Evolutionary conservation across 129 eudicot genomes (phyloP), one percentile per base, ranked within the genome.

Genomic region (Arctium minus): DNA sequence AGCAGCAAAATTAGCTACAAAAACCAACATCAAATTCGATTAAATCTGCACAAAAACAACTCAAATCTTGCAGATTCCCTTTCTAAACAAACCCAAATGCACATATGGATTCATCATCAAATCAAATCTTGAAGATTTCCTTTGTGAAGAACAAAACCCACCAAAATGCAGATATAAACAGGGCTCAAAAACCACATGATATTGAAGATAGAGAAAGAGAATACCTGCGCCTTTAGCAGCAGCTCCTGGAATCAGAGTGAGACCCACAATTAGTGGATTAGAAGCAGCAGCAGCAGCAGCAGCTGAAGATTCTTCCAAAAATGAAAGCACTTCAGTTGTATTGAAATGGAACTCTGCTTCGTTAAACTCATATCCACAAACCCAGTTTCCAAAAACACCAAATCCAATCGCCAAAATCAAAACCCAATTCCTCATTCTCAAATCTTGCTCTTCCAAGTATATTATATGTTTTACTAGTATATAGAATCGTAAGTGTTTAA

Each of bases 171-270:
- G 1, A 39, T 18, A 80, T 72, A 42, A 64, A 32, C 6, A 32
- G 1, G 39, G 12, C 77, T 80, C 12, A n/a, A 69, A 70, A 44
- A 18, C 36, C 72, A 68, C 37, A 30, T 12, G 4, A 70, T 1
- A 6, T 46, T 18, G 2, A 27, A 72, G 70, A 75, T 44, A 70
- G 53, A 42, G 38, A 80, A 69, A 71, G 17, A 68, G 30, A 42
- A 11, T 89, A 93, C 98, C 97, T 83, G 98, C 98, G 10, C 98
- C 94, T 87, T 86, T 88, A 80, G 97, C 85, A 89, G 87, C 91
- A 88, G 98, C 98, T 87, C 91, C 94, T 44, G 85, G 89, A 84
- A 93, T 85, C 70, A 93, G 91, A 60, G 98, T 88, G 62, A 93
- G 88, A 62, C 87, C 89, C 56, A 93, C 94, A 90, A 91, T 76